Base-by-base conservation (phyloP, 257 asterid genomes). In the Marsdenia floribunda region DNA sequence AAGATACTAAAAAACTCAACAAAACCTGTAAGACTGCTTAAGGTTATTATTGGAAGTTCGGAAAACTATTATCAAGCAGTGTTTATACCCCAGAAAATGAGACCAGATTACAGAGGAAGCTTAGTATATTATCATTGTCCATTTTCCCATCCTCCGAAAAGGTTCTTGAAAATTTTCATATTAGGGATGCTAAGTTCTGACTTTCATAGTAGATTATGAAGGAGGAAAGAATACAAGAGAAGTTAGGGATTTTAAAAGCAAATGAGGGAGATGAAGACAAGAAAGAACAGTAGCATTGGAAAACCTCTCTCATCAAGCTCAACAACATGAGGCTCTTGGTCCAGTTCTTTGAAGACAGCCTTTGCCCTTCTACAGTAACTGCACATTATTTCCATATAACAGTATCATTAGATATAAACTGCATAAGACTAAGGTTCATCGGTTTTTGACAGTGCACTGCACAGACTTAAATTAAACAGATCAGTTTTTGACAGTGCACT, bases 311-410 rank as follows among this genome's bases (percentile, higher is more conserved):
- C 90, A 46, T 89, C 90, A 70, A 89, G 95, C 80, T 89, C 95
- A 73, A 89, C 79, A 26, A 89, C 87, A 46, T 76, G 73, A 47
- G 92, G 86, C 78, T 58, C 72, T 79, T 86, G 95, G 71, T 85
- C 85, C 85, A 94, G 78, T 81, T 92, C 96, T 81, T 85, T 85
- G 82, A 94, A 92, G 66, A 94, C 97, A 57, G 83, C 83, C 82
- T 94, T 94, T n/a, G 98, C 98, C 85, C 85, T 86, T 86, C 83
- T 89, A 85, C 99, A 94, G 86, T 90, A 90, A 73, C 99, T 94
- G 77, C 79, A 79, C 9, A 80, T 50, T 78, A 78, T 68, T 29
- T 13, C 16, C 42, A 18, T 52, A 15, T 24, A 55, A 68, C n/a
- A 4, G 55, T 8, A 26, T 78, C 49, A 79, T 5, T 66, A 38